Evolutionary conservation across 73 alveolate species (phyloP).

Genomic region (Effrenium voratum): DNA sequence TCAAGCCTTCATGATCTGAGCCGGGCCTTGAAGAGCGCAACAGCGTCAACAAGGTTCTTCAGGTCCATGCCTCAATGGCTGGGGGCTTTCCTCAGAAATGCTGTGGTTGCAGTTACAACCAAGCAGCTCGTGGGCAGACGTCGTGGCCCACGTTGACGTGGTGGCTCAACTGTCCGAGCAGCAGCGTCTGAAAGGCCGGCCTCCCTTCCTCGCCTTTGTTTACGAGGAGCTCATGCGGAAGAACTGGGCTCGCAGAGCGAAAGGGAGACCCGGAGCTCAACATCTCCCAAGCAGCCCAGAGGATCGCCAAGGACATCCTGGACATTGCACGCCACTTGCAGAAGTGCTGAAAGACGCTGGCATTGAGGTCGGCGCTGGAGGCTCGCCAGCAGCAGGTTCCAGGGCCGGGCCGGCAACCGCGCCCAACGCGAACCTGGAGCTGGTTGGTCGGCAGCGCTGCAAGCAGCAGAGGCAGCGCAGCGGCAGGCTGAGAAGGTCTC

Average conservation of each 20-base stretch:
- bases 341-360: slow-evolving; percentile 24
- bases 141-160: not conserved
- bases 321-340: slow-evolving; percentile 29
- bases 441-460: not conserved
- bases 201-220: slow-evolving; percentile 44
- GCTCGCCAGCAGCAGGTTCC: not conserved
- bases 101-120: slow-evolving; percentile 31
- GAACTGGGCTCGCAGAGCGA: slow-evolving; percentile 43
- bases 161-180: slow-evolving; percentile 50
- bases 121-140: slow-evolving; percentile 27
- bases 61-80: slow-evolving; percentile 35
- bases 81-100: slow-evolving; percentile 20
- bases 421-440: not conserved
- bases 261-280: slow-evolving; percentile 12
- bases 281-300: slow-evolving; percentile 8
- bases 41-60: slow-evolving; percentile 27
- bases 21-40: slow-evolving; percentile 38
- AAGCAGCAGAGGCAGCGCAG: slow-evolving; percentile 67
- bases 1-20: slow-evolving; percentile 19
- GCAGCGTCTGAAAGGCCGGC: slow-evolving; percentile 22
- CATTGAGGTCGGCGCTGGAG: not conserved
- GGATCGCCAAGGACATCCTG: not conserved
- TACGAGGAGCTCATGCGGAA: slow-evolving; percentile 45
- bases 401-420: not conserved
- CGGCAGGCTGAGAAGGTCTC: not conserved